A percentile compares a stretch with the other conserved stretches of the same genome.
phyloP scores from a whole-genome alignment of 352 stramenopile species.

The Pythium vanterpoolii region DNA sequence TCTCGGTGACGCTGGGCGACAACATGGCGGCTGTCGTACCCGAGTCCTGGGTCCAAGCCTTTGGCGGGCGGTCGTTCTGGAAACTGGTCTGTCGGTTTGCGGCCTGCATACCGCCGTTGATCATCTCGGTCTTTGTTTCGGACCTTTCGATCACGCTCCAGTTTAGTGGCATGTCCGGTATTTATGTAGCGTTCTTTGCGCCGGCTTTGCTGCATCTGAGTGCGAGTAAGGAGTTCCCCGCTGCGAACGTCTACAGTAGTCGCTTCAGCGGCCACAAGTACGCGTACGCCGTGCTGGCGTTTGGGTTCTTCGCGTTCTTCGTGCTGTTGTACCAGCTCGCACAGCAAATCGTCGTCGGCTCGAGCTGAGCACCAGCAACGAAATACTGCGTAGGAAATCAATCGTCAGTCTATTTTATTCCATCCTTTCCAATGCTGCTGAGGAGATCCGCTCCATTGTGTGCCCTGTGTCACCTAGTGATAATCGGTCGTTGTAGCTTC shows the following conservation, averaged over 20 bases:
- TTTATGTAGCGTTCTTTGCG: conserved; percentile 83
- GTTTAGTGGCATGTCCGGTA: conserved; percentile 71
- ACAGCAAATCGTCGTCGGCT: conserved; percentile 31
- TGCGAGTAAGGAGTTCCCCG: conserved; percentile 44
- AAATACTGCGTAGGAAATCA: neutral
- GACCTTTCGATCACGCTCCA: conserved; percentile 87
- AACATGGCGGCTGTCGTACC: conserved; percentile 78
- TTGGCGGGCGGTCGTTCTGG: conserved; percentile 40
- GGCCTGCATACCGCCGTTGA: conserved; percentile 70
- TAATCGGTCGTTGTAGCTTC: too few relatives aligned
- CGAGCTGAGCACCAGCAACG: neutral
- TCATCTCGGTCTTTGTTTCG: conserved; percentile 78
- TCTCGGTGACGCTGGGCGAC: conserved; percentile 90
- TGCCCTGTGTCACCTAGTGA: too few relatives aligned
- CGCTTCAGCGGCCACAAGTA: conserved; percentile 52
- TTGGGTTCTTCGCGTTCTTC: conserved; percentile 55
- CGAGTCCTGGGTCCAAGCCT: conserved; percentile 30
- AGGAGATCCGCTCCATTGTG: too few relatives aligned
- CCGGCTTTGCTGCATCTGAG: conserved; percentile 66
- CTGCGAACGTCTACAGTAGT: conserved; percentile 56
- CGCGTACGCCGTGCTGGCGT: conserved; percentile 62
- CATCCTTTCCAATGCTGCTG: neutral
- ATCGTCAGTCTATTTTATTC: neutral
- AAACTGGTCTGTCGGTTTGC: conserved; percentile 77
- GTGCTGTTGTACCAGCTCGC: conserved; percentile 62